A percentile compares a stretch with the other conserved stretches of the same genome.
Evolutionary conservation across 1,284 basidiomycete species (phyloP).

Genomic region (Golubevia pallescens): DNA sequence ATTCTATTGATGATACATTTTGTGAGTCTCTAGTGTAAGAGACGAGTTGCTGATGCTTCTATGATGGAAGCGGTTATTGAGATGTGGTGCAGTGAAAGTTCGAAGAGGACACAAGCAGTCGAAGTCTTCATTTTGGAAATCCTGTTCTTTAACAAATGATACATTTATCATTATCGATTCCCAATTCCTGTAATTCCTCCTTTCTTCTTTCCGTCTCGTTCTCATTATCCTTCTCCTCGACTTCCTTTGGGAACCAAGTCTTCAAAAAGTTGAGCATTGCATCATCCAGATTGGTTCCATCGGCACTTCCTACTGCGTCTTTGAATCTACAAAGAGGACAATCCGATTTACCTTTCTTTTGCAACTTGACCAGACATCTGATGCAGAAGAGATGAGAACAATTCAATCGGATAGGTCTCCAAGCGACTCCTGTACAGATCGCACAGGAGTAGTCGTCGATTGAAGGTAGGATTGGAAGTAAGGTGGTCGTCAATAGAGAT

Average conservation of each 20-base stretch:
- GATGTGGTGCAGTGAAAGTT: no score
- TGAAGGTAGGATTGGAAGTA: constrained; percentile 82
- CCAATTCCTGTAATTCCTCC: no score
- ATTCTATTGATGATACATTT: no score
- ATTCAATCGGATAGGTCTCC: constrained; percentile 72
- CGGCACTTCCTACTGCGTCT: constrained; percentile 47
- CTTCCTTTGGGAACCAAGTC: constrained; percentile 89
- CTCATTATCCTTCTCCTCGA: constrained; percentile 76
- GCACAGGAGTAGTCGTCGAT: constrained; percentile 74
- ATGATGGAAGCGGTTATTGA: no score
- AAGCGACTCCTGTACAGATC: constrained; percentile 66
- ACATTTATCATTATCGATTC: no score
- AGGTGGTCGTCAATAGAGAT: constrained; percentile 80
- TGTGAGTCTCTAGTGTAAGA: no score
- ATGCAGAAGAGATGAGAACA: constrained; percentile 91
- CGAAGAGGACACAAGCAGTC: no score
- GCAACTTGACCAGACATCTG: constrained; percentile 90
- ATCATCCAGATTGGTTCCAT: constrained; percentile 73
- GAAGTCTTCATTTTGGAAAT: no score
- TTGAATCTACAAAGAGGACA: constrained; percentile 78
- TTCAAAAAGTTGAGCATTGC: constrained; percentile 83
- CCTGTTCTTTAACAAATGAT: no score
- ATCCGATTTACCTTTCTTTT: constrained; percentile 77
- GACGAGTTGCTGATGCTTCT: no score
- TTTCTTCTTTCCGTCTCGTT: constrained; percentile 86